These are phyloP conservation scores for Isatis tinctoria DNA, from an alignment of 345 rosid species.

Conservation along the genomic window DNA sequence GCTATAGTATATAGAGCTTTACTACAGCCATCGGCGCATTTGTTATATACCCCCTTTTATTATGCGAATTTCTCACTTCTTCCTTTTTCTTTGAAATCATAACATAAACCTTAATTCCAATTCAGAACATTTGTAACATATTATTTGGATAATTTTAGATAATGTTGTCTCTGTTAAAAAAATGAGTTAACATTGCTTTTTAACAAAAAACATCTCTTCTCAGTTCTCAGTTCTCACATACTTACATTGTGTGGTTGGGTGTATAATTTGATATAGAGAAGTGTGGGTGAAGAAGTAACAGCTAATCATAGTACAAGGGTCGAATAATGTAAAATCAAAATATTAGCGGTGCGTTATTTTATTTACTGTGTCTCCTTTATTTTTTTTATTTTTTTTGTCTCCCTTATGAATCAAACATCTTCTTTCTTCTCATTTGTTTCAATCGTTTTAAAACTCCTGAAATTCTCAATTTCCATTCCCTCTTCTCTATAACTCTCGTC, in stretches of 20 bases:
- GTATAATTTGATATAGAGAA: neutral
- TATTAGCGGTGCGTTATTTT: neutral
- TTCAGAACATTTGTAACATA: neutral
- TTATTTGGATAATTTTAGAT: neutral
- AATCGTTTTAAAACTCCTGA: neutral
- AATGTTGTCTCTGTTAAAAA: neutral
- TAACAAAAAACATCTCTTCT: neutral
- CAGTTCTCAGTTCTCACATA: too few relatives aligned
- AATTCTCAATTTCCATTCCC: neutral
- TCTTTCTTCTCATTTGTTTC: neutral
- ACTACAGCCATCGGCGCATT: neutral
- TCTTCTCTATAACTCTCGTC: neutral
- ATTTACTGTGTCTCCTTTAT: neutral
- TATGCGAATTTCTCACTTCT: neutral
- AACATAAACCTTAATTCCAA: neutral
- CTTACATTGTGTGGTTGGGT: neutral
- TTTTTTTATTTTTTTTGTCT: too few relatives aligned
- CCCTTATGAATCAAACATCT: neutral
- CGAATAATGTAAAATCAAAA: neutral
- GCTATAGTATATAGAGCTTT: neutral
- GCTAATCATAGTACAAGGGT: neutral
- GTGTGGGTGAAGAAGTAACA: neutral
- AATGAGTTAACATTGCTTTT: neutral
- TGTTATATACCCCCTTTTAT: neutral
- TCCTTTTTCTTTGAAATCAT: neutral